A percentile compares a stretch with the other conserved stretches of the same genome.
These are phyloP conservation scores for Zygoascus hellenicus DNA, from an alignment of 1,139 yeast genomes.

Conservation along the genomic window DNA sequence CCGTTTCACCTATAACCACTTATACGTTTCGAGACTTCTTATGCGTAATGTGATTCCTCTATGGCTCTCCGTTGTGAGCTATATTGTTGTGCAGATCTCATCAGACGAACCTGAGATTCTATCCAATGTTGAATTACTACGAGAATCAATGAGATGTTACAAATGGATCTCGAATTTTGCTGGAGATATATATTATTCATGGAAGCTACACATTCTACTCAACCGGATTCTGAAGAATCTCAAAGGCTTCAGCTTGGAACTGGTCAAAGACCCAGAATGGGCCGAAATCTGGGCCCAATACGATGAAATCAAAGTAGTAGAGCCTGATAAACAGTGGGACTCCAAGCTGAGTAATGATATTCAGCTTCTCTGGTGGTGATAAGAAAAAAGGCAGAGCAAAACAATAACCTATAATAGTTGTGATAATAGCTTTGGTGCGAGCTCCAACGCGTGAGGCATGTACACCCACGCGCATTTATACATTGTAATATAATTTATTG, in stretches of 20 bases:
- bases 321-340: slow-evolving; percentile 6
- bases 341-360: slow-evolving; percentile 1
- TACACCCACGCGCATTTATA: too few species aligned
- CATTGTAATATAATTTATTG: not conserved
- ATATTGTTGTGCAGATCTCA: not conserved
- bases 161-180: slow-evolving; percentile 12
- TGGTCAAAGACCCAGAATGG: slow-evolving; percentile 5
- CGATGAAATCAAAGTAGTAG: not conserved
- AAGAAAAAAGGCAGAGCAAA: too few species aligned
- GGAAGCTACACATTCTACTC: slow-evolving; percentile 18
- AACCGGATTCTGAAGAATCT: slow-evolving; percentile 11
- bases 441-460: too few species aligned
- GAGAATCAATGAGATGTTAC: slow-evolving; percentile 10
- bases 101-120: not conserved
- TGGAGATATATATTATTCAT: slow-evolving; percentile 13
- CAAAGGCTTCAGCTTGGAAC: not conserved
- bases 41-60: slow-evolving; percentile 3
- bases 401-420: too few species aligned
- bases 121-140: slow-evolving; percentile 10
- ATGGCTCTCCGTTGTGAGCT: slow-evolving; percentile 6
- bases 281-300: not conserved
- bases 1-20: not conserved
- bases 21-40: not conserved
- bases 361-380: not conserved
- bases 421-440: not conserved